Evolutionary conservation across 805 yeast genomes (phyloP).

Genomic region (Saturnispora diversa): DNA sequence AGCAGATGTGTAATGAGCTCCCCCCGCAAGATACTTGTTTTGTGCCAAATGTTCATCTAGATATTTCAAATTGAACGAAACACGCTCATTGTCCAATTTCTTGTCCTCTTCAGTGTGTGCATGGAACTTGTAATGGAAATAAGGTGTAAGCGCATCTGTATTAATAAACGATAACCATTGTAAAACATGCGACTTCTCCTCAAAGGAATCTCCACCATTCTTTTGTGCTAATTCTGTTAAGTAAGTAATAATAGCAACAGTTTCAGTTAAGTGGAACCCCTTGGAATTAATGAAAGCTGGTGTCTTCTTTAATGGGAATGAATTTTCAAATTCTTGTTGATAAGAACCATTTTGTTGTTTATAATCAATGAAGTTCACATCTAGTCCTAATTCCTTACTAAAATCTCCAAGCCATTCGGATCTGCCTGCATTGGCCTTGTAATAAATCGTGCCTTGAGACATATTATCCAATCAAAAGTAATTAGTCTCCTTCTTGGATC

Average conservation of each 20-base stretch:
- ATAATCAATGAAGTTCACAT: not conserved
- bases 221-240: constrained; percentile 19
- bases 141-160: constrained; percentile 36
- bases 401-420: constrained; percentile 6
- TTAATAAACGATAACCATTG: constrained; percentile 72
- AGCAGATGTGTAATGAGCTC: constrained; percentile 6
- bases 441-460: constrained; percentile 13
- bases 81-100: not conserved
- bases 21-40: constrained; percentile 3
- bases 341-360: too few relatives aligned
- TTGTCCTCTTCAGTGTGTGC: not conserved
- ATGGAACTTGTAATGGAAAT: not conserved
- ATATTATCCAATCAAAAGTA: too few relatives aligned
- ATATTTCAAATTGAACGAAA: not conserved
- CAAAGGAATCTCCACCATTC: constrained; percentile 51
- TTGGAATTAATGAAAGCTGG: constrained; percentile 8
- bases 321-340: not conserved
- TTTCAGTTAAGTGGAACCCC: constrained; percentile 9
- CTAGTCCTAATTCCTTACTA: not conserved
- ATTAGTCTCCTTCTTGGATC: too few relatives aligned
- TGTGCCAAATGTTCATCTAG: constrained; percentile 7
- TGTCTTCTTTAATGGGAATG: constrained; percentile 5
- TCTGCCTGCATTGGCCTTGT: constrained; percentile 2
- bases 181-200: constrained; percentile 54
- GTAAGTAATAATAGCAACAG: constrained; percentile 7